These are phyloP conservation scores for Pichia thaimueangensis DNA, from an alignment of 805 yeast genomes.

Conservation along the genomic window DNA sequence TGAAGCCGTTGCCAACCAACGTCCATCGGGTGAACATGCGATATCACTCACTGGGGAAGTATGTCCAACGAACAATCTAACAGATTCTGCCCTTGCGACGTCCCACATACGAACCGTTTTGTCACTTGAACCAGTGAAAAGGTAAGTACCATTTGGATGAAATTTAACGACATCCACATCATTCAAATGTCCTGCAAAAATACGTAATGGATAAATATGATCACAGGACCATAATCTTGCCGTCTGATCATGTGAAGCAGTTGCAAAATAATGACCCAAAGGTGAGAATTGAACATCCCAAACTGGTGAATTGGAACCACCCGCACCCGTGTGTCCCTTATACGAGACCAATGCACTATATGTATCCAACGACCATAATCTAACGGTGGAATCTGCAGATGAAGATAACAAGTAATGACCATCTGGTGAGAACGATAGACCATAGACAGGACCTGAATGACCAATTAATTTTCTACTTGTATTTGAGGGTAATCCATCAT, in stretches of 20 bases:
- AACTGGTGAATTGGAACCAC: slow-evolving; percentile 64
- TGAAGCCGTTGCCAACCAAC: slow-evolving; percentile 79
- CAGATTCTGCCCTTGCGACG: slow-evolving; percentile 78
- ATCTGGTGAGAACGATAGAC: slow-evolving; percentile 86
- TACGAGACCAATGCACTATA: slow-evolving; percentile 86
- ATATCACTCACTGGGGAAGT: slow-evolving; percentile 80
- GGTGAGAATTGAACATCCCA: slow-evolving; percentile 98
- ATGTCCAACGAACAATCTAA: slow-evolving; percentile 88
- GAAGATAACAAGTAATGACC: slow-evolving; percentile 71
- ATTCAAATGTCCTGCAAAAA: slow-evolving; percentile 94
- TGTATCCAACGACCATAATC: slow-evolving; percentile 92
- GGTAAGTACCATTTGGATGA: slow-evolving; percentile 94
- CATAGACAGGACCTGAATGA: slow-evolving; percentile 92
- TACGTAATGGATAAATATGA: slow-evolving; percentile 91
- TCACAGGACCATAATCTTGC: slow-evolving; percentile 98
- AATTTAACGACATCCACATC: slow-evolving; percentile 94
- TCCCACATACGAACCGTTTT: slow-evolving; percentile 99
- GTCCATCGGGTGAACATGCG: slow-evolving; percentile 93
- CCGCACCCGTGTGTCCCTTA: slow-evolving; percentile 60
- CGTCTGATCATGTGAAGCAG: slow-evolving; percentile 96
- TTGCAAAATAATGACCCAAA: slow-evolving; percentile 95
- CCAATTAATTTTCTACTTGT: slow-evolving; percentile 61
- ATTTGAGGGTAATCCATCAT: slow-evolving; percentile 26
- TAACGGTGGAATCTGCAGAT: slow-evolving; percentile 87
- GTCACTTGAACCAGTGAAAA: slow-evolving; percentile 92